Percentiles rank a stretch among this genome's conserved stretches.
Conservation (phyloP, 495 filamentous ascomycete genomes). For the Tirmania nivea region DNA sequence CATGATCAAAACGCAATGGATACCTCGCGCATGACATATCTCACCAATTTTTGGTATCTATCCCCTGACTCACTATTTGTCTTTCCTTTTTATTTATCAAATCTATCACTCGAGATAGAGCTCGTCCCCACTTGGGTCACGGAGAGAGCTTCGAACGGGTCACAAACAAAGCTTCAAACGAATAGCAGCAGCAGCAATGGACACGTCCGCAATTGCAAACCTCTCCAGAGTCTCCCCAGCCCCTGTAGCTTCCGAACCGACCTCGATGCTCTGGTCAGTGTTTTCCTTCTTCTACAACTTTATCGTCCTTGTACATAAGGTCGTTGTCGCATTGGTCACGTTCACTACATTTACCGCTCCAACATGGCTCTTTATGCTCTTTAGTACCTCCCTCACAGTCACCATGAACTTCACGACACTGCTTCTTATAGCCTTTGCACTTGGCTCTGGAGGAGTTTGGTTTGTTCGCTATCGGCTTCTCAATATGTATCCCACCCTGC, state of each 20-base stretch:
- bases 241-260: background rate
- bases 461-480: constrained; percentile 81
- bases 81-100: too few relatives aligned
- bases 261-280: constrained; percentile 20
- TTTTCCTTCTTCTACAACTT: constrained; percentile 26
- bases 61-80: too few relatives aligned
- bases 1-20: too few relatives aligned
- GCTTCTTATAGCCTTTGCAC: constrained; percentile 55
- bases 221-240: too few relatives aligned
- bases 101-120: too few relatives aligned
- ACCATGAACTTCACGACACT: constrained; percentile 96
- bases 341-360: constrained; percentile 76
- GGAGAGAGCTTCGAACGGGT: too few relatives aligned
- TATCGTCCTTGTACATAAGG: constrained; percentile 43
- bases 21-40: too few relatives aligned
- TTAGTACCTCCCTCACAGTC: constrained; percentile 87
- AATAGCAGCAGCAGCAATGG: too few relatives aligned
- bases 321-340: constrained; percentile 64
- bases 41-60: too few relatives aligned
- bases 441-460: constrained; percentile 71
- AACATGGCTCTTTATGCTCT: constrained; percentile 72
- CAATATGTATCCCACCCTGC: constrained; percentile 85
- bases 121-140: too few relatives aligned
- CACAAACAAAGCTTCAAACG: too few relatives aligned
- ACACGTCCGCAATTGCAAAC: too few relatives aligned